Conservation (phyloP, 495 filamentous ascomycete species). For the Aspergillus homomorphus region DNA sequence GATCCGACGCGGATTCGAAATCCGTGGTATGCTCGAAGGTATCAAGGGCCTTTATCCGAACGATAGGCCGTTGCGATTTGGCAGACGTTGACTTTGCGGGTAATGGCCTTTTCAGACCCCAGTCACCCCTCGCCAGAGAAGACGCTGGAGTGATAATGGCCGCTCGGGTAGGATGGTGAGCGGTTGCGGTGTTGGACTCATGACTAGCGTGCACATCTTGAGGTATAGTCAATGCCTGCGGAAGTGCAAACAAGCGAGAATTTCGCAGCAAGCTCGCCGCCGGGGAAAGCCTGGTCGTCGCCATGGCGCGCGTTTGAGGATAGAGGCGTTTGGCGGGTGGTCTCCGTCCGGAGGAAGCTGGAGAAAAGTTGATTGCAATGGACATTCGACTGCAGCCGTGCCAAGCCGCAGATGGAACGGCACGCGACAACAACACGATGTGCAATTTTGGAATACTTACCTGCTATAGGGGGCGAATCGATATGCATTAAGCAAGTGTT, state of each 20-base stretch:
- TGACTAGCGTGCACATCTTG: constrained; percentile 37
- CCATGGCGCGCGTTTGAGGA: constrained; percentile 41
- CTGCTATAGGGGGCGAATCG: not conserved
- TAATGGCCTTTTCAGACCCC: constrained; percentile 87
- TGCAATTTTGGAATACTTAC: constrained; percentile 4
- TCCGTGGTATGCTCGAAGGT: constrained; percentile 90
- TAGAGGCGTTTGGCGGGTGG: constrained; percentile 14
- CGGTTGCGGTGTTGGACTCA: constrained; percentile 65
- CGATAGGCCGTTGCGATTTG: constrained; percentile 63
- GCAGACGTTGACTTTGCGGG: constrained; percentile 68
- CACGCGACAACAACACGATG: constrained; percentile 3
- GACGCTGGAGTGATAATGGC: constrained; percentile 75
- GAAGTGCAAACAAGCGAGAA: constrained; percentile 64
- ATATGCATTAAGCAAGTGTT: too few species aligned
- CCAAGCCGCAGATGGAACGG: constrained; percentile 21
- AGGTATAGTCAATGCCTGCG: constrained; percentile 51
- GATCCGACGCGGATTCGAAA: constrained; percentile 79
- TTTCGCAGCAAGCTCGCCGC: constrained; percentile 62
- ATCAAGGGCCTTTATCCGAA: constrained; percentile 72
- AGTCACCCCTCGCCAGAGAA: constrained; percentile 79
- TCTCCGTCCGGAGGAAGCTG: constrained; percentile 21
- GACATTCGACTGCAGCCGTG: constrained; percentile 6
- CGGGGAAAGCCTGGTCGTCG: constrained; percentile 51
- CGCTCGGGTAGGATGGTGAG: constrained; percentile 75
- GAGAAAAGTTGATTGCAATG: constrained; percentile 38